Percentiles rank a stretch among this genome's conserved stretches.
Conservation (phyloP, 75 land plant species). For the Cunninghamia lanceolata region DNA sequence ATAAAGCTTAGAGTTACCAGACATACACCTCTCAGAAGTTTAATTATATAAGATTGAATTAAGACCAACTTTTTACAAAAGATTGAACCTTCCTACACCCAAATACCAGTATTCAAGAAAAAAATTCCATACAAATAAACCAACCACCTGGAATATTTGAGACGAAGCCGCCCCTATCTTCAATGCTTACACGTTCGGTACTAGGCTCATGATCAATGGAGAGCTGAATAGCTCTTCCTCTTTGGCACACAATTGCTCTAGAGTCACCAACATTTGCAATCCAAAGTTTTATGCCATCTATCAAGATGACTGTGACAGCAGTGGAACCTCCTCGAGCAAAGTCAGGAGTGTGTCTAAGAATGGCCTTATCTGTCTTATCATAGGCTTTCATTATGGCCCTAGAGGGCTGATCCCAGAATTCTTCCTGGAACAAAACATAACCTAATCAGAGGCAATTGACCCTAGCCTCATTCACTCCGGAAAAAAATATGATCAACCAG, state of each 20-base stretch:
- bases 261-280: constrained; percentile 93
- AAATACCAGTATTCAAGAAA: neutral
- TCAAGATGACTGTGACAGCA: constrained; percentile 81
- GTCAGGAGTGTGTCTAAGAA: constrained; percentile 5
- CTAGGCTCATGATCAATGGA: constrained; percentile 81
- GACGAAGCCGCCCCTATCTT: constrained; percentile 78
- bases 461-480: neutral
- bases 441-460: neutral
- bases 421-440: constrained; percentile 7
- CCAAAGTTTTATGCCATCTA: constrained; percentile 64
- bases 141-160: constrained; percentile 63
- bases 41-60: neutral
- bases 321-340: constrained; percentile 57
- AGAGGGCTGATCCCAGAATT: neutral
- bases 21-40: neutral
- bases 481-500: neutral
- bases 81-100: neutral
- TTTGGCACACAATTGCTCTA: constrained; percentile 65
- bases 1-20: neutral
- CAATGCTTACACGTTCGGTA: constrained; percentile 57
- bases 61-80: neutral
- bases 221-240: constrained; percentile 54
- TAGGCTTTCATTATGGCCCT: constrained; percentile 10
- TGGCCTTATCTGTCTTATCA: constrained; percentile 5
- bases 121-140: neutral